Evolutionary conservation across 768 basidiomycete genomes (phyloP).

Genomic region (Hygrocybe punicea): DNA sequence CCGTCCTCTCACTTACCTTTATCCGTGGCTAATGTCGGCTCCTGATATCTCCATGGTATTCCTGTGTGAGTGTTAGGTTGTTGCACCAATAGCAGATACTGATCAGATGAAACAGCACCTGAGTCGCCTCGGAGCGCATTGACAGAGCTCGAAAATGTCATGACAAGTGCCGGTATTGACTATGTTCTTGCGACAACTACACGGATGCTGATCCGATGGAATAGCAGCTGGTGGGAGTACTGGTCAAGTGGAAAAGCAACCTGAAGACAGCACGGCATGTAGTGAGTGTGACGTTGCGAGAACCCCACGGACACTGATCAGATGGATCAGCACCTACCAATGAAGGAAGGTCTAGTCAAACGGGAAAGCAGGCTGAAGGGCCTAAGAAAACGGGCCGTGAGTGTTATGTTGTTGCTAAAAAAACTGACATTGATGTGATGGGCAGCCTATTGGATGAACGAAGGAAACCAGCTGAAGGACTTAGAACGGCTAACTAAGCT

Average conservation of each 20-base stretch:
- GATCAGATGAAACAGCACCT: not conserved
- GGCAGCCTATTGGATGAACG: not conserved
- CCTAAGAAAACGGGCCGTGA: not conserved
- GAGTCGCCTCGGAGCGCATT: not conserved
- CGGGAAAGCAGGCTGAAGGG: not conserved
- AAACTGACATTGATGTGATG: not conserved
- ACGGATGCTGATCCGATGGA: not conserved
- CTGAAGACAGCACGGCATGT: not conserved
- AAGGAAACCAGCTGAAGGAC: not conserved
- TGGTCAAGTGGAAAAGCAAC: not conserved
- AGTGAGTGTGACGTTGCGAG: not conserved
- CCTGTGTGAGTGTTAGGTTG: not conserved
- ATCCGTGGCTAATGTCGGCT: not conserved
- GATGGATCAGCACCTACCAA: not conserved
- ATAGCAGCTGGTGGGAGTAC: not conserved
- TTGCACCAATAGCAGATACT: not conserved
- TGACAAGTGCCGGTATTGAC: not conserved
- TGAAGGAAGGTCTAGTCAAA: not conserved
- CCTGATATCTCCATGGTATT: not conserved
- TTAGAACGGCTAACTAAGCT: not conserved
- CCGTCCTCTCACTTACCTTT: not conserved
- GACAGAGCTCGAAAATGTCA: not conserved
- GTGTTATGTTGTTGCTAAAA: not conserved
- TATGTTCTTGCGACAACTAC: not conserved
- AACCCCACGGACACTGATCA: not conserved